Conservation (phyloP, 2,329 filamentous ascomycete species). For the Ilyonectria destructans region DNA sequence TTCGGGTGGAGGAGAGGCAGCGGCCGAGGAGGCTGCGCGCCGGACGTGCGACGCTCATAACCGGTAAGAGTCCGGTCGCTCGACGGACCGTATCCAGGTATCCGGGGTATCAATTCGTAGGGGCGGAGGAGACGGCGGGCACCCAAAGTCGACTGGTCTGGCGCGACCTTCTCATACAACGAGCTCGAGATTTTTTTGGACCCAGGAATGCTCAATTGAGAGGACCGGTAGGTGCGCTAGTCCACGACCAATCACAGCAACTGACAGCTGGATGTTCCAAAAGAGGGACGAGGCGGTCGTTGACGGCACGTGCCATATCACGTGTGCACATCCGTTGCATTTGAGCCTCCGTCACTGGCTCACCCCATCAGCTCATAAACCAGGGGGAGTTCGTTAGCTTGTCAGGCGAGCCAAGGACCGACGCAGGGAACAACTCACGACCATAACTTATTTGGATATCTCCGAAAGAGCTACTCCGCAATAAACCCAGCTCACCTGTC, state of each 20-base stretch:
- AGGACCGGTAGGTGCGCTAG: conserved; percentile 39
- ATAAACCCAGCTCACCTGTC: not conserved
- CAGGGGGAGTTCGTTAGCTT: not conserved
- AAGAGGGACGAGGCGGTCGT: not conserved
- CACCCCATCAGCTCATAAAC: too few species aligned
- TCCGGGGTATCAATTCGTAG: conserved; percentile 29
- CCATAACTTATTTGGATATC: not conserved
- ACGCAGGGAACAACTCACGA: not conserved
- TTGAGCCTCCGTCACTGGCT: not conserved
- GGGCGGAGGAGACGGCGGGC: conserved; percentile 20
- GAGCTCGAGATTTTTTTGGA: conserved; percentile 54
- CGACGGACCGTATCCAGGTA: conserved; percentile 19
- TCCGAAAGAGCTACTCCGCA: not conserved
- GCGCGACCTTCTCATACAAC: conserved; percentile 45
- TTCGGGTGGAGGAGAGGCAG: conserved; percentile 60
- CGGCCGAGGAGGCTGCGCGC: conserved; percentile 69
- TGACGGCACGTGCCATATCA: conserved; percentile 9
- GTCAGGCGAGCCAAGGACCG: not conserved
- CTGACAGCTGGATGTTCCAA: not conserved
- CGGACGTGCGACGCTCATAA: conserved; percentile 72
- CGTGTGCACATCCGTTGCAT: not conserved
- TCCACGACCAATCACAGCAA: conserved; percentile 40
- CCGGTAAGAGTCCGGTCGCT: conserved; percentile 48
- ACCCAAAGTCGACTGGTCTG: conserved; percentile 32
- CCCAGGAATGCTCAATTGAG: conserved; percentile 49